Evolutionary conservation across 345 rosid genomes (phyloP), one percentile per base, ranked within the genome.

Genomic region (Clarkia xantiana): DNA sequence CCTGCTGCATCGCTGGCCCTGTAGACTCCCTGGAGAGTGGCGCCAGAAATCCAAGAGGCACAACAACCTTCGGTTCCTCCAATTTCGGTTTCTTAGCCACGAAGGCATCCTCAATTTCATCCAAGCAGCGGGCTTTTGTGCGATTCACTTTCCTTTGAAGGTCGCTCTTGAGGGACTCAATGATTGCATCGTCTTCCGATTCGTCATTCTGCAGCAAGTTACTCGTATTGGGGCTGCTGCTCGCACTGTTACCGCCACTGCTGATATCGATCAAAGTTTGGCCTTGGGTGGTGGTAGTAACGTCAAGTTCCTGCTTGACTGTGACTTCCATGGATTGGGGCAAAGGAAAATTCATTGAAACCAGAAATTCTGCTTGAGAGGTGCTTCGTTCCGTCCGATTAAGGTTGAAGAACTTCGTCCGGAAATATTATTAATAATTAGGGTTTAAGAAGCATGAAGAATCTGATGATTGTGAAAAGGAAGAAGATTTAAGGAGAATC

Each of bases 111-210:
- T 57, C 54, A 36, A 41, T 57, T 18, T 57, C 61, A 15, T 9
- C 25, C 54, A 57, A 42, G 47, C 47, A 47, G 46, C 47, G 42
- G 13, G 23, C 42, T 41, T 57, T 57, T 25, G 12, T 15, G 40
- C 29, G 48, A 41, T 2, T 49, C 41, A 2, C 39, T 11, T 9
- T 17, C 44, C 9, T 25, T 19, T 36, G 45, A 10, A 29, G 6
- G 1, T 40, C 55, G 11, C n/a, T 39, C 10, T 29, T 40, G 36
- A 29, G 36, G 36, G 36, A 29, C 36, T 29, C 36, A 1, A 29
- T 29, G 36, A 29, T 5, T 29, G 8, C 4, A 29, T 29, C 36
- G 36, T 29, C 36, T 2, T 29, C 36, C 36, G 36, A 29, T 10
- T 29, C 36, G 7, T 29, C 36, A 10, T 29, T 29, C 36, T 29